A percentile compares a stretch with the other conserved stretches of the same genome.
phyloP scores from a whole-genome alignment of 208 protist species.

The Acanthamoeba quina region DNA sequence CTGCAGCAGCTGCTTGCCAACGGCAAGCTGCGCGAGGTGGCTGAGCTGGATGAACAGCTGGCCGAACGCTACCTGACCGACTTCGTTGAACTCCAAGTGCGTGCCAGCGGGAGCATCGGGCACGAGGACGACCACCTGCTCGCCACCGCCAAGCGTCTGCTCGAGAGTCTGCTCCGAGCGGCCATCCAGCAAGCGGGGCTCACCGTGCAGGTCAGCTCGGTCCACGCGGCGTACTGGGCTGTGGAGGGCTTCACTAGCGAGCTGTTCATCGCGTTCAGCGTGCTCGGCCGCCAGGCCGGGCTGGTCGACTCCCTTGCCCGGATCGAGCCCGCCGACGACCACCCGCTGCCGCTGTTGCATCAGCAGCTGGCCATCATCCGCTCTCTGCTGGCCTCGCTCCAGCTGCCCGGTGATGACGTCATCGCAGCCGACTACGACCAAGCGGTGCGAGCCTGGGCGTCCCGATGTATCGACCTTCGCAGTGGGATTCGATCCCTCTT shows the following conservation, averaged over 20 bases:
- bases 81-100: slow-evolving; percentile 21
- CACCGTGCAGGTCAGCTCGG: neutral
- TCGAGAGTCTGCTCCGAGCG: neutral
- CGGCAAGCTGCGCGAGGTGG: neutral
- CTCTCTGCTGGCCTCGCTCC: neutral
- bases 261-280: slow-evolving; percentile 23
- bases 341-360: neutral
- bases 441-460: neutral
- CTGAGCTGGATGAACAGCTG: neutral
- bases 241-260: slow-evolving; percentile 16
- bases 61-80: neutral
- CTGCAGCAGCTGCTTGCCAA: slow-evolving; percentile 36
- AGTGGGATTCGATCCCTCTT: neutral
- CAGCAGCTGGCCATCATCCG: slow-evolving; percentile 17
- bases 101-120: neutral
- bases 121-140: neutral
- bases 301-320: neutral
- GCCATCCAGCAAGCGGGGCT: slow-evolving; percentile 19
- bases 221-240: slow-evolving; percentile 35
- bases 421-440: neutral
- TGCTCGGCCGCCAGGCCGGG: neutral
- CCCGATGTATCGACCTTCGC: neutral
- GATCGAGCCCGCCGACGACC: neutral
- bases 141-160: neutral
- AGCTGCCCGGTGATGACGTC: neutral